A percentile compares a stretch with the other conserved stretches of the same genome.
These are phyloP conservation scores for Leptographium procerum DNA, from an alignment of 2,329 filamentous ascomycete genomes.

Conservation along the genomic window DNA sequence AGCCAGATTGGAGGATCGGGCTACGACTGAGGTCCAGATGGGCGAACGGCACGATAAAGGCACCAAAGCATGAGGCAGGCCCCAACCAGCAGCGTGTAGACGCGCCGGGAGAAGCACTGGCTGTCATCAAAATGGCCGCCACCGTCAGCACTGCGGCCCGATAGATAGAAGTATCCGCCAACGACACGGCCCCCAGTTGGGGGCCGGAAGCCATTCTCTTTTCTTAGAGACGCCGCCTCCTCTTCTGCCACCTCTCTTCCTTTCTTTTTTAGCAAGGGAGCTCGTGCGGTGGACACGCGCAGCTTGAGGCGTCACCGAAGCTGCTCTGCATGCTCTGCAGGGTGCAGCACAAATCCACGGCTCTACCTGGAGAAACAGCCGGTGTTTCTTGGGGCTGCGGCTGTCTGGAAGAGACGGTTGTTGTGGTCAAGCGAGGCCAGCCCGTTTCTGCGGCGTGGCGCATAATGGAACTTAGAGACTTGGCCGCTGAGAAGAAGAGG, in stretches of 20 bases:
- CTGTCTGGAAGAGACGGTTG: background rate
- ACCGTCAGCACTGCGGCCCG: background rate
- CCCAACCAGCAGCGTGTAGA: background rate
- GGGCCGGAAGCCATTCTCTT: background rate
- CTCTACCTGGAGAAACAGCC: background rate
- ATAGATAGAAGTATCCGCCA: background rate
- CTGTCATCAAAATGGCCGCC: background rate
- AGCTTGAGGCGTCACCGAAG: background rate
- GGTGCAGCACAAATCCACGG: background rate
- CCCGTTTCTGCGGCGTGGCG: background rate
- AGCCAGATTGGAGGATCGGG: conserved; percentile 68
- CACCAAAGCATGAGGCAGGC: background rate
- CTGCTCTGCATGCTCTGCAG: background rate
- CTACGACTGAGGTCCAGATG: conserved; percentile 33
- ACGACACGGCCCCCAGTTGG: background rate
- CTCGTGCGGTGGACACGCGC: background rate
- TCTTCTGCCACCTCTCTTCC: no score
- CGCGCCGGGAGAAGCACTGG: background rate
- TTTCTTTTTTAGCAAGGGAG: no score
- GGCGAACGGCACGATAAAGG: background rate
- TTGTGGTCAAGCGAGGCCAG: background rate
- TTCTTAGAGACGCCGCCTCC: background rate
- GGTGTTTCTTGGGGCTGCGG: background rate
- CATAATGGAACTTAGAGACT: background rate
- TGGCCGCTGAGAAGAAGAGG: background rate